Conservation (phyloP, 495 filamentous ascomycete species). For the Lichenothelia convexa region DNA sequence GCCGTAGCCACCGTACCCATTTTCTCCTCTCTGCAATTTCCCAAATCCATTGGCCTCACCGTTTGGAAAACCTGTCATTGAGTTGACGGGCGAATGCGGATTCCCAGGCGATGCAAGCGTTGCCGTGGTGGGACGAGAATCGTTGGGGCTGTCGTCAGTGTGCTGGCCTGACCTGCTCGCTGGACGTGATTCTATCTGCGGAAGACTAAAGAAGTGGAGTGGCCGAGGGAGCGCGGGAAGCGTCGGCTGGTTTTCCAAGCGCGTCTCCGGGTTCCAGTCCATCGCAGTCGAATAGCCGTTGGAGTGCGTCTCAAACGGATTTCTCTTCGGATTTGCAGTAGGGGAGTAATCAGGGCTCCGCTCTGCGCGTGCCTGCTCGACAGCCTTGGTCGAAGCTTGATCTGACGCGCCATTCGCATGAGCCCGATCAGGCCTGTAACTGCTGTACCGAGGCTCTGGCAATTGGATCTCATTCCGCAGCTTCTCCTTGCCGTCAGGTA, state of each 20-base stretch:
- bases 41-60: constrained; percentile 30
- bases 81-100: constrained; percentile 12
- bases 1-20: constrained; percentile 42
- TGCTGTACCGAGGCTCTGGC: constrained; percentile 70
- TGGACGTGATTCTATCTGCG: constrained; percentile 4
- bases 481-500: constrained; percentile 90
- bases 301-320: background rate
- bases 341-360: constrained; percentile 2
- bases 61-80: constrained; percentile 2
- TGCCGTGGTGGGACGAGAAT: constrained; percentile 3
- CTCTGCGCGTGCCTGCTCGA: constrained; percentile 8
- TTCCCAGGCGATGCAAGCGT: constrained; percentile 2
- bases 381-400: constrained; percentile 1
- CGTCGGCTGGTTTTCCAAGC: background rate
- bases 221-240: constrained; percentile 5
- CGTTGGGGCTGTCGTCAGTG: background rate
- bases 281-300: background rate
- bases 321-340: background rate
- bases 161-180: background rate
- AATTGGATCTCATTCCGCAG: constrained; percentile 78
- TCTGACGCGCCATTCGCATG: constrained; percentile 1
- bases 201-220: constrained; percentile 1
- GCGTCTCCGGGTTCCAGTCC: background rate
- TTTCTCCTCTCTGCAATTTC: constrained; percentile 49
- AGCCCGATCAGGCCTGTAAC: constrained; percentile 50